Evolutionary conservation across 2,329 filamentous ascomycete species (phyloP), one percentile per base, ranked within the genome.

Genomic region (Diaporthe longicolla): DNA sequence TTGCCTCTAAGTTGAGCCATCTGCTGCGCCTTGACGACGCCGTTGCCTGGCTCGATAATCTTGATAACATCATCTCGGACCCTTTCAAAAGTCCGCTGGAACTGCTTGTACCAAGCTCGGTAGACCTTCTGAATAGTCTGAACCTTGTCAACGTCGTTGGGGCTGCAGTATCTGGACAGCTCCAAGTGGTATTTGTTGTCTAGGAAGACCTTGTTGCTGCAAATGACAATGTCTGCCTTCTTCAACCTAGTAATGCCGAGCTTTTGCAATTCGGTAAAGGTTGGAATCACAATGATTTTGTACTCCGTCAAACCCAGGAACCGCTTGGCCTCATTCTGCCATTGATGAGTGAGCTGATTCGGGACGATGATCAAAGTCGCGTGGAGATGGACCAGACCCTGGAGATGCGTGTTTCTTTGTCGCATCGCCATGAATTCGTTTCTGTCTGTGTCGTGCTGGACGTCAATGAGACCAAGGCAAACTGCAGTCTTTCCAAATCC

Each of bases 401-500:
- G 72, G 72, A 24, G 68, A n/a, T 8, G 63, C 19, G 0, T 59
- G 74, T 79, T 73, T 5, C 54, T 32, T 1, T 15, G 26, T 4
- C 82, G 76, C 13, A 77, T 52, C 0, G 40, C 1, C 7, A 79
- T 61, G 15, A 80, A 82, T 0, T 73, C 19, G 0, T 4, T n/a
- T 1, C 63, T 29, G 63, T 82, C 81, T 21, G 78, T 79, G 0
- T 72, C 1, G 7, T 75, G 55, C 69, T 81, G 80, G 10, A 73
- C 74, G 32, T 82, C 81, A 10, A 85, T 79, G 6, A 86, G 78
- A 1, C 81, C 84, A 17, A 87, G 80, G 8, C 78, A 82, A 35
- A 85, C 78, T 6, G 86, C 80, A 0, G 85, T 87, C 77, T 87
- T 87, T 1, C 85, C 85, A 70, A 83, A 86, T 21, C 85, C 85